Conservation (phyloP, 2,329 filamentous ascomycete genomes). For the Xylaria sp. region DNA sequence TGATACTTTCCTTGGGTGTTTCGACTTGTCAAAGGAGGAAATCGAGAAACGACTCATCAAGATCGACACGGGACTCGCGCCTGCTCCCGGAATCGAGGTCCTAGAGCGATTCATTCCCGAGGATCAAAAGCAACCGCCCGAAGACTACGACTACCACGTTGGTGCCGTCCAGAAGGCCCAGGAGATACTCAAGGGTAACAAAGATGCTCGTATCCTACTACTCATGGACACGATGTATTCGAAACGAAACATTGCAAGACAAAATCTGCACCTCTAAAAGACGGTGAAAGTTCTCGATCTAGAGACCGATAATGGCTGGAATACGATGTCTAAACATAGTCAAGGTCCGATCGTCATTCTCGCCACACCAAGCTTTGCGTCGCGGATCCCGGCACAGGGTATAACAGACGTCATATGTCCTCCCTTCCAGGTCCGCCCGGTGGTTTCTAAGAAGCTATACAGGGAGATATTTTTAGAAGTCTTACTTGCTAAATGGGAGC, state of each 20-base stretch:
- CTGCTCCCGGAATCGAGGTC: background rate
- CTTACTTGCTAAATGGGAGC: background rate
- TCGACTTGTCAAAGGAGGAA: background rate
- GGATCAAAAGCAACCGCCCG: background rate
- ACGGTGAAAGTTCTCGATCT: background rate
- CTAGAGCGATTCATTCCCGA: background rate
- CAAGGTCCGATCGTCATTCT: background rate
- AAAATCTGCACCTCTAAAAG: background rate
- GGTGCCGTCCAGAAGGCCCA: background rate
- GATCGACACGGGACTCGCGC: background rate
- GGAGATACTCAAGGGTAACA: background rate
- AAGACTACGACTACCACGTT: background rate
- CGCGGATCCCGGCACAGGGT: background rate
- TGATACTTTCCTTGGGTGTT: background rate
- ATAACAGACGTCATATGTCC: constrained; percentile 14
- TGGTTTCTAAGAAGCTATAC: background rate
- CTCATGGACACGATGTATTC: constrained; percentile 3
- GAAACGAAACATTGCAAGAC: background rate
- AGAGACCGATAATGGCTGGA: background rate
- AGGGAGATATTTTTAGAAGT: background rate
- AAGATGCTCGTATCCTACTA: background rate
- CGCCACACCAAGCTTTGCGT: background rate
- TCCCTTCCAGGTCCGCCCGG: no score
- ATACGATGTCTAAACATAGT: background rate
- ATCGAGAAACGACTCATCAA: background rate